A percentile compares a stretch with the other conserved stretches of the same genome.
These are phyloP conservation scores for Plenodomus biglobosus DNA, from an alignment of 2,329 filamentous ascomycete species.

Conservation along the genomic window DNA sequence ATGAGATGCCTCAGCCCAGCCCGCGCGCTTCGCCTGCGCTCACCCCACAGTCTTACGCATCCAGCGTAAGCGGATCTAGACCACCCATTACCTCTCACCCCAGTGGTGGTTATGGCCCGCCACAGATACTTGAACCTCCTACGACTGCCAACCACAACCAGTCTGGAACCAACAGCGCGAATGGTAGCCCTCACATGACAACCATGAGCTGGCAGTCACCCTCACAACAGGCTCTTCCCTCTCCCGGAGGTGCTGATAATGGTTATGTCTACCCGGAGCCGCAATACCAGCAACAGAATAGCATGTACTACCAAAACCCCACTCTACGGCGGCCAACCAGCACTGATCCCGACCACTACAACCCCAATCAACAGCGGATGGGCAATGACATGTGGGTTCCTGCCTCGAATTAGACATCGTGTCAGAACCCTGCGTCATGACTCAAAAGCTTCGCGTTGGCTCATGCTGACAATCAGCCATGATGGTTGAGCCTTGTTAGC, in stretches of 20 bases:
- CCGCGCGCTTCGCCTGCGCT: conserved; percentile 65
- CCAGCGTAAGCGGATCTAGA: conserved; percentile 52
- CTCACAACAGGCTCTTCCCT: conserved; percentile 70
- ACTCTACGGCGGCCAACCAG: conserved; percentile 73
- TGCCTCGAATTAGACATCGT: conserved; percentile 42
- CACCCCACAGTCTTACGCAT: conserved; percentile 66
- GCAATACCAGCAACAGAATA: conserved; percentile 60
- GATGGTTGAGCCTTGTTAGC: neutral
- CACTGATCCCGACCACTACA: conserved; percentile 62
- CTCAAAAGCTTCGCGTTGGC: neutral
- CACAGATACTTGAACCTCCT: conserved; percentile 79
- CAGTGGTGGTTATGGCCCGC: conserved; percentile 73
- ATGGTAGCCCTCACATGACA: conserved; percentile 81
- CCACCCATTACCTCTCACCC: conserved; percentile 81
- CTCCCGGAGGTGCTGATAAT: conserved; percentile 66
- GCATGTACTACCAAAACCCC: conserved; percentile 71
- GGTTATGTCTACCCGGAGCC: conserved; percentile 83
- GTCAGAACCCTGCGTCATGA: neutral
- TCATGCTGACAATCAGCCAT: neutral
- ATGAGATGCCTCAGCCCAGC: conserved; percentile 70
- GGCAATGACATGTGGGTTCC: conserved; percentile 47
- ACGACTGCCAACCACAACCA: conserved; percentile 75
- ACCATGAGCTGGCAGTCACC: conserved; percentile 86
- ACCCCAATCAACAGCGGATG: conserved; percentile 44
- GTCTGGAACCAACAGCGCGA: conserved; percentile 62